Evolutionary conservation across 495 filamentous ascomycete species (phyloP).

Genomic region (Letharia columbiana): DNA sequence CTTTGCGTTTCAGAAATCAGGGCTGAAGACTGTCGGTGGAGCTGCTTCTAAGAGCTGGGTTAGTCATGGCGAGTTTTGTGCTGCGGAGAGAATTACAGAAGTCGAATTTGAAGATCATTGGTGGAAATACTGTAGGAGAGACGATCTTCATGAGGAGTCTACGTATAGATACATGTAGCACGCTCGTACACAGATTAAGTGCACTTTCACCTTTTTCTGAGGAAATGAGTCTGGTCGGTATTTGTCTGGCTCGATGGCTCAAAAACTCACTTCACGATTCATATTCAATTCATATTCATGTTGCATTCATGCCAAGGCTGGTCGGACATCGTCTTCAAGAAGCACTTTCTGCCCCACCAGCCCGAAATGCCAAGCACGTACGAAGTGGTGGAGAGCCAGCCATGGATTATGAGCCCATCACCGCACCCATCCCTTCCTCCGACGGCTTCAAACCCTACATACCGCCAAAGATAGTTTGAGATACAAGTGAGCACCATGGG

Average conservation of each 20-base stretch:
- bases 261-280: background rate
- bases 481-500: background rate
- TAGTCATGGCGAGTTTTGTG: background rate
- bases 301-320: background rate
- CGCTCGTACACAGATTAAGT: background rate
- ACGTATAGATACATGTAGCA: background rate
- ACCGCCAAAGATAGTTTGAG: background rate
- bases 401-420: background rate
- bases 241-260: background rate
- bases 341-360: background rate
- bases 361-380: background rate
- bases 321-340: background rate
- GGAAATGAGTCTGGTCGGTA: too few species aligned
- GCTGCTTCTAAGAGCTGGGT: background rate
- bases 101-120: background rate
- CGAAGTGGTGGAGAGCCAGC: too few species aligned
- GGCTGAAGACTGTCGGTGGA: constrained; percentile 6
- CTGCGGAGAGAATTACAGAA: background rate
- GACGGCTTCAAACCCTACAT: background rate
- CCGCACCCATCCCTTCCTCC: background rate
- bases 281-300: too few species aligned
- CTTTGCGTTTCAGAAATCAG: constrained; percentile 13
- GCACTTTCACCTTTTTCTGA: background rate
- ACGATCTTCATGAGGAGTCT: background rate
- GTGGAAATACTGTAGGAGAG: background rate